Conservation (phyloP, 2,329 filamentous ascomycete species). For the Dothiorella sarmentorum region DNA sequence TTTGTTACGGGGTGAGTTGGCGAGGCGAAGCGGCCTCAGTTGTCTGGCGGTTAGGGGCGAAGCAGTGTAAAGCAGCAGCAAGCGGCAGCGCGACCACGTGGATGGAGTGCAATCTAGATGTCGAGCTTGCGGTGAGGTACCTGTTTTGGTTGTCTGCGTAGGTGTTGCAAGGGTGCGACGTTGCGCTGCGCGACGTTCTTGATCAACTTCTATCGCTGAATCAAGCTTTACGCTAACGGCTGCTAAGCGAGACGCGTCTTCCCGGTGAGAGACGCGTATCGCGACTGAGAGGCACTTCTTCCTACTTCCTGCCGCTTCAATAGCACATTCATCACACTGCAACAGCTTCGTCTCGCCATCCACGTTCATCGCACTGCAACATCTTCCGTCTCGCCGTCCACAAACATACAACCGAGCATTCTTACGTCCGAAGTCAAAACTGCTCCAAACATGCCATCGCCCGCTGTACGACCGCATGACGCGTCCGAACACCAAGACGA, state of each 20-base stretch:
- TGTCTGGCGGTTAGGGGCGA: neutral
- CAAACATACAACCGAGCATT: neutral
- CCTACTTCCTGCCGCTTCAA: neutral
- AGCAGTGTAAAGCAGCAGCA: neutral
- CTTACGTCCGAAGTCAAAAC: slow-evolving; percentile 18
- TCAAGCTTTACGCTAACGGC: slow-evolving; percentile 13
- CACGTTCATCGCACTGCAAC: neutral
- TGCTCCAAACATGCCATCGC: slow-evolving; percentile 26
- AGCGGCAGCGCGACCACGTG: neutral
- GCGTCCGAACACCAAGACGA: slow-evolving; percentile 40
- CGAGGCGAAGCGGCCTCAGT: neutral
- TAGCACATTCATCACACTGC: neutral
- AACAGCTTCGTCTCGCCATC: neutral
- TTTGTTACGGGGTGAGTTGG: neutral
- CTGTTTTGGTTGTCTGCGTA: neutral
- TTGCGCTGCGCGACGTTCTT: neutral
- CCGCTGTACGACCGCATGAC: slow-evolving; percentile 21
- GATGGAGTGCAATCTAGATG: neutral
- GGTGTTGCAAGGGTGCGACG: neutral
- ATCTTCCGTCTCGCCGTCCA: neutral
- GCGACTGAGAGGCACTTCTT: slow-evolving; percentile 19
- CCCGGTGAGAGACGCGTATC: slow-evolving; percentile 12
- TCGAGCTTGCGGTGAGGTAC: neutral
- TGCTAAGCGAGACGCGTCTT: slow-evolving; percentile 21
- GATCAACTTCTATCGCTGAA: neutral